Evolutionary conservation across 1,139 yeast species (phyloP), one percentile per base, ranked within the genome.

Genomic region (Geotrichum europaeum): DNA sequence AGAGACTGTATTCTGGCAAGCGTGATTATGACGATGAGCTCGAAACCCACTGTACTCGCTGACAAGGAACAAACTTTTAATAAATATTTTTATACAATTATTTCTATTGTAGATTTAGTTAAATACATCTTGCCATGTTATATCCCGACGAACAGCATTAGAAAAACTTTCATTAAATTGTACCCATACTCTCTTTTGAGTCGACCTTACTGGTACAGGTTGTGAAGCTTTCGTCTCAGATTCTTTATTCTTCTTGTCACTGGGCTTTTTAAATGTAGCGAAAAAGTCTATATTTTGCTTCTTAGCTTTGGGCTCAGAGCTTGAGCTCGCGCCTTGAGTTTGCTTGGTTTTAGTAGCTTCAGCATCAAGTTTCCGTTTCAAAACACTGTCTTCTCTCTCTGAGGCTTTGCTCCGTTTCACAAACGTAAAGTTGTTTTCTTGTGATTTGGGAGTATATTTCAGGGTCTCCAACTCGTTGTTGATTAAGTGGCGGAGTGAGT

Each of bases 131-230:
- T 76, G 73, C 97, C 98, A 94, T 7, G 86, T 82, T 36, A 92
- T 84, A 62, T 86, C 87, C 68, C 90, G 90, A 50, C 96, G 77
- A 1, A 94, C 98, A 0, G 99, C 99, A 73, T 92, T 89, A 9
- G 96, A 89, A 68, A 88, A 92, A 1, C 99, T 98, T 73, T 92
- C 98, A 66, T 88, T 88, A 69, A 86, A 92, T 70, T 89, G 92
- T 18, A 94, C 89, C 98, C 98, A 94, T 7, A 90, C 87, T 64
- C 55, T 59, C 40, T 59, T 55, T 15, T 45, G 36, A 10, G 20
- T 49, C 40, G 45, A 25, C 6, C 3, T 51, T 22, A 51, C 54
- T 18, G 15, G 22, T 22, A 25, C 49, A 15, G 24, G 32, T 24
- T 54, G 57, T 3, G 45, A 45, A 10, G 53, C 20, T 45, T 32